Percentiles rank a stretch among this genome's conserved stretches.
phyloP scores from a whole-genome alignment of 192 early-diverging fungal genomes.

The Podila minutissima region DNA sequence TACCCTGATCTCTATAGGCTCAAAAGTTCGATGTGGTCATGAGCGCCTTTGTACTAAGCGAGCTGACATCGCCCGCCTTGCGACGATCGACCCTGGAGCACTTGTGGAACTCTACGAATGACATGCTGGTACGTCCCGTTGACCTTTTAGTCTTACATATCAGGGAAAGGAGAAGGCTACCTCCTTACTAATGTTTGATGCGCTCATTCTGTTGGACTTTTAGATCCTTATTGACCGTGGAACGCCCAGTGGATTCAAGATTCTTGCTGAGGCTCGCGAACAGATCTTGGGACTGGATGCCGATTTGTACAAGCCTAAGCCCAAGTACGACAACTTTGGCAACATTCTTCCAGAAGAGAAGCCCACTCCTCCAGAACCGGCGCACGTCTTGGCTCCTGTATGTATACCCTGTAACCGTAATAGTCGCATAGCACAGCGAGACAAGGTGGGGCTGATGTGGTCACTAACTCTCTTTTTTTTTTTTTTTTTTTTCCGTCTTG shows the following conservation, averaged over 20 bases:
- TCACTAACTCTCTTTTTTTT: background rate
- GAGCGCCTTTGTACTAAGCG: constrained; percentile 76
- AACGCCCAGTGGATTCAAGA: constrained; percentile 72
- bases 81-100: constrained; percentile 72
- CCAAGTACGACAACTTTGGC: constrained; percentile 39
- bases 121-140: constrained; percentile 66
- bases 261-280: constrained; percentile 73
- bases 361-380: constrained; percentile 8
- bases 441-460: background rate
- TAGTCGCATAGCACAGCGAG: background rate
- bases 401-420: background rate
- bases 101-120: constrained; percentile 83
- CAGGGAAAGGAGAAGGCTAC: background rate
- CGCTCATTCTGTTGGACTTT: background rate
- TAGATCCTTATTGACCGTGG: constrained; percentile 87
- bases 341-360: constrained; percentile 8
- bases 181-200: background rate
- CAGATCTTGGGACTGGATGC: constrained; percentile 66
- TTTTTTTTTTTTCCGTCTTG: background rate
- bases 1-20: background rate
- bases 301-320: constrained; percentile 28
- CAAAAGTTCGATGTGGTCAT: constrained; percentile 75
- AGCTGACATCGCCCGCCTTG: constrained; percentile 72
- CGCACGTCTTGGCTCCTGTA: constrained; percentile 86
- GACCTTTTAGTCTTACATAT: background rate